Evolutionary conservation across 495 filamentous ascomycete species (phyloP).

Genomic region (Sphaerosporella brunnea): DNA sequence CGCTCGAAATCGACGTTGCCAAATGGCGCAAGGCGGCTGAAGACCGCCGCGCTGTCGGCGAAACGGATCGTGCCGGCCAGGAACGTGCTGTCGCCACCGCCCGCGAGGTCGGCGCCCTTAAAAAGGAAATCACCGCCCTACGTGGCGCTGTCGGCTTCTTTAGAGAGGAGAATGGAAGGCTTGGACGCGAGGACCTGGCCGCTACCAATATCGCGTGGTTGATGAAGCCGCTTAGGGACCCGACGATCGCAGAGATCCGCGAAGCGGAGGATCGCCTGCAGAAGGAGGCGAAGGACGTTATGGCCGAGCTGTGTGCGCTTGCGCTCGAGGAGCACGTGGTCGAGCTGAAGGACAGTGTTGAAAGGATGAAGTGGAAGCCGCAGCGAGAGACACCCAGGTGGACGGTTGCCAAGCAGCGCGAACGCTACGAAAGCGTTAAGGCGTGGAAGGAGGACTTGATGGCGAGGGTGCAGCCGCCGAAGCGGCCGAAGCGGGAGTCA

Average conservation of each 20-base stretch:
- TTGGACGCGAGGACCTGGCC: slow-evolving; percentile 43
- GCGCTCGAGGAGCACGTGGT: slow-evolving; percentile 41
- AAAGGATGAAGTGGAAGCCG: slow-evolving; percentile 44
- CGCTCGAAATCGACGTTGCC: slow-evolving; percentile 37
- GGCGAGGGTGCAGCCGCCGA: background rate
- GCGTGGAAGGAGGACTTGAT: slow-evolving; percentile 43
- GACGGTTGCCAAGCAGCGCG: slow-evolving; percentile 41
- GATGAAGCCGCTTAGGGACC: slow-evolving; percentile 47
- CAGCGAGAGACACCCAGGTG: slow-evolving; percentile 39
- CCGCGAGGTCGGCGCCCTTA: slow-evolving; percentile 56
- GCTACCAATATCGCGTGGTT: slow-evolving; percentile 43
- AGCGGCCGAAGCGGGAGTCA: background rate
- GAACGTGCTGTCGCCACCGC: slow-evolving; percentile 49
- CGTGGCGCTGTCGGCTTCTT: slow-evolving; percentile 63
- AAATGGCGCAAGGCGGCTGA: slow-evolving; percentile 59
- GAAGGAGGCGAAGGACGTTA: slow-evolving; percentile 50
- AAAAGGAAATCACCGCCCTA: slow-evolving; percentile 48
- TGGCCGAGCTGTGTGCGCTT: slow-evolving; percentile 53
- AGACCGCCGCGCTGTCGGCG: slow-evolving; percentile 42
- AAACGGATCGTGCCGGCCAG: slow-evolving; percentile 32
- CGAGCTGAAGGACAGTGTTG: slow-evolving; percentile 35
- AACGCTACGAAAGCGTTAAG: slow-evolving; percentile 43
- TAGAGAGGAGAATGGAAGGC: slow-evolving; percentile 55
- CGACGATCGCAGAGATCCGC: slow-evolving; percentile 33
- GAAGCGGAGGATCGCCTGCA: slow-evolving; percentile 42